These are phyloP conservation scores for Kingdonia uniflora DNA, from an alignment of 164 flowering plant genomes.

Conservation along the genomic window DNA sequence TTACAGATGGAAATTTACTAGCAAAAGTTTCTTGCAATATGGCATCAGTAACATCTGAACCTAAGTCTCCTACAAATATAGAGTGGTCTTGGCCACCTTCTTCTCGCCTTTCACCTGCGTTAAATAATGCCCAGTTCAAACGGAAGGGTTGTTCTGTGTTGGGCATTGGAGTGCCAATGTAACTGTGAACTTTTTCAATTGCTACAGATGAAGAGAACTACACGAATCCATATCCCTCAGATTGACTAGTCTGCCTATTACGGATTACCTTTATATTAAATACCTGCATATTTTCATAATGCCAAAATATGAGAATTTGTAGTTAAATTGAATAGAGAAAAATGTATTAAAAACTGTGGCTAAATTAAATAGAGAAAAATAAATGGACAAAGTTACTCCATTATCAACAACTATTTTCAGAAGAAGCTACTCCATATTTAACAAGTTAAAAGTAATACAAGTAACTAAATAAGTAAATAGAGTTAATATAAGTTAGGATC, in stretches of 20 bases:
- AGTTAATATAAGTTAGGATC: too few species aligned
- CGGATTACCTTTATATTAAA: constrained; percentile 80
- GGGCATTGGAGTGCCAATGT: constrained; percentile 59
- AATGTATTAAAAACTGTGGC: too few species aligned
- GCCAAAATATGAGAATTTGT: not conserved
- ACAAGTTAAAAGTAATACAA: too few species aligned
- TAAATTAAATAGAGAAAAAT: too few species aligned
- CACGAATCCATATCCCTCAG: constrained; percentile 97
- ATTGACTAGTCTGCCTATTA: constrained; percentile 77
- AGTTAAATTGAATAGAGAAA: too few species aligned
- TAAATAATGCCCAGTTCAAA: constrained; percentile 90
- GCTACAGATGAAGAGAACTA: constrained; percentile 66
- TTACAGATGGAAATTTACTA: constrained; percentile 74
- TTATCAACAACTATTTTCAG: too few species aligned
- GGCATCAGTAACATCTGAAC: constrained; percentile 82
- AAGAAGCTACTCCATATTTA: too few species aligned
- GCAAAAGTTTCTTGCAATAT: constrained; percentile 82
- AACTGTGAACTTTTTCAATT: constrained; percentile 74
- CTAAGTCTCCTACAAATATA: constrained; percentile 93
- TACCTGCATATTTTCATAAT: constrained; percentile 33
- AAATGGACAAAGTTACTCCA: too few species aligned
- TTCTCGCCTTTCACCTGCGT: constrained; percentile 71
- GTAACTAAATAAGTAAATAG: too few species aligned
- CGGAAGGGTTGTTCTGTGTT: constrained; percentile 80
- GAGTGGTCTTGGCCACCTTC: constrained; percentile 83